These are phyloP conservation scores for Stentor roeselii DNA, from an alignment of 73 alveolate genomes.

Conservation along the genomic window DNA sequence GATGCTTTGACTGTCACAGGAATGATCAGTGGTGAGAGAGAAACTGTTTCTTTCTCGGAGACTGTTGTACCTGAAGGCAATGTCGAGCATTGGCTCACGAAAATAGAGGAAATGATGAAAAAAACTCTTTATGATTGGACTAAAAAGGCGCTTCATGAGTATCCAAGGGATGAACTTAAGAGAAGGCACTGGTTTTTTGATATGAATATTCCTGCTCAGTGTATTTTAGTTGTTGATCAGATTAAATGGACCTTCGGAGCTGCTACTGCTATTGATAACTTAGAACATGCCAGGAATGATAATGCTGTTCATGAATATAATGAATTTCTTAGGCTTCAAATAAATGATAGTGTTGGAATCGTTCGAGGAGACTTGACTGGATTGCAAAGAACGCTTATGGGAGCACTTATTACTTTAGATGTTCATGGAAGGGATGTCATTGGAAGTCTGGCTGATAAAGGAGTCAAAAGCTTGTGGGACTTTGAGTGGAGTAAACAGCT, in stretches of 20 bases:
- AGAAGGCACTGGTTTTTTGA: constrained; percentile 95
- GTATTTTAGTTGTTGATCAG: constrained; percentile 92
- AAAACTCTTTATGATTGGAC: constrained; percentile 92
- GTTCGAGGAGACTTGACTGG: constrained; percentile 91
- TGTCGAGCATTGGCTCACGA: constrained; percentile 97
- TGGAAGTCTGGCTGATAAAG: constrained; percentile 70
- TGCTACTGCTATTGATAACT: constrained; percentile 82
- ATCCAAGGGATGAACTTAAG: constrained; percentile 91
- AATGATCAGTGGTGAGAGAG: constrained; percentile 40
- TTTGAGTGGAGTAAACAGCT: constrained; percentile 97
- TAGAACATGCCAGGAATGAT: constrained; percentile 83
- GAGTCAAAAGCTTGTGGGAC: constrained; percentile 54
- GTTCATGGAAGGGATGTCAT: constrained; percentile 99
- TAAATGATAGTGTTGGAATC: constrained; percentile 81
- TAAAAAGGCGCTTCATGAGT: constrained; percentile 75
- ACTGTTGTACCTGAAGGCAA: constrained; percentile 94
- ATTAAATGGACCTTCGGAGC: constrained; percentile 97
- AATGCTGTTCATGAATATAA: constrained; percentile 87
- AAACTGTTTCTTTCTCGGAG: constrained; percentile 82
- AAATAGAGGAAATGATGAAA: constrained; percentile 94
- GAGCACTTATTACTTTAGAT: constrained; percentile 96
- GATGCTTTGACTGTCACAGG: constrained; percentile 36
- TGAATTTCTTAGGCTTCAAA: constrained; percentile 66
- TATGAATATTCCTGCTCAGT: constrained; percentile 81
- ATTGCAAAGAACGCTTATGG: constrained; percentile 91